These are phyloP conservation scores for Coniochaeta prunicola DNA, from an alignment of 2,329 filamentous ascomycete genomes.

Conservation along the genomic window DNA sequence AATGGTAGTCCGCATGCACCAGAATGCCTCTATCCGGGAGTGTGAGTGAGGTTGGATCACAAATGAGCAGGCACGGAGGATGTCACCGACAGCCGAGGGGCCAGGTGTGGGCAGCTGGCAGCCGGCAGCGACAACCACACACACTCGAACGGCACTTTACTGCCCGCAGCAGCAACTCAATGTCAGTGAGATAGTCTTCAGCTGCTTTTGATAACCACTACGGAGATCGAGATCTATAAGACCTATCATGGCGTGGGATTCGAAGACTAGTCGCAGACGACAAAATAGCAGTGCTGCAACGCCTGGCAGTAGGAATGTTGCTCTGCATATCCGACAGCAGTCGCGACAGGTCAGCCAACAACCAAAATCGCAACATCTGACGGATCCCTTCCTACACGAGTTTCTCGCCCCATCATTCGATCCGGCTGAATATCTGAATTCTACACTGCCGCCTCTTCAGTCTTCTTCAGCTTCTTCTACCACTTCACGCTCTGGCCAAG, in stretches of 20 bases:
- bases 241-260: conserved; percentile 29
- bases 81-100: no score
- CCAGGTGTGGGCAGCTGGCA: background rate
- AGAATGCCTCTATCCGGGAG: background rate
- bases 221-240: background rate
- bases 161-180: background rate
- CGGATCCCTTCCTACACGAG: conserved; percentile 65
- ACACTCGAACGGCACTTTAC: no score
- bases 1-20: background rate
- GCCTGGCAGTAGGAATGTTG: conserved; percentile 25
- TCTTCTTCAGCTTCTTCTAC: conserved; percentile 17
- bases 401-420: conserved; percentile 77
- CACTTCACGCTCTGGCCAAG: conserved; percentile 16
- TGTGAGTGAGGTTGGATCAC: no score
- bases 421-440: conserved; percentile 78
- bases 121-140: background rate
- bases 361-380: conserved; percentile 53
- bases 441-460: conserved; percentile 62
- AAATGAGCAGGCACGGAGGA: no score
- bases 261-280: conserved; percentile 33
- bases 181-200: background rate
- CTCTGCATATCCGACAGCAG: conserved; percentile 33
- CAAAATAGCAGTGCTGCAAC: conserved; percentile 37
- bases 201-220: background rate
- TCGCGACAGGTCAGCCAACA: conserved; percentile 25